Percentiles rank a stretch among this genome's conserved stretches.
phyloP scores from a whole-genome alignment of 805 yeast genomes.

The Yarrowia divulgata region DNA sequence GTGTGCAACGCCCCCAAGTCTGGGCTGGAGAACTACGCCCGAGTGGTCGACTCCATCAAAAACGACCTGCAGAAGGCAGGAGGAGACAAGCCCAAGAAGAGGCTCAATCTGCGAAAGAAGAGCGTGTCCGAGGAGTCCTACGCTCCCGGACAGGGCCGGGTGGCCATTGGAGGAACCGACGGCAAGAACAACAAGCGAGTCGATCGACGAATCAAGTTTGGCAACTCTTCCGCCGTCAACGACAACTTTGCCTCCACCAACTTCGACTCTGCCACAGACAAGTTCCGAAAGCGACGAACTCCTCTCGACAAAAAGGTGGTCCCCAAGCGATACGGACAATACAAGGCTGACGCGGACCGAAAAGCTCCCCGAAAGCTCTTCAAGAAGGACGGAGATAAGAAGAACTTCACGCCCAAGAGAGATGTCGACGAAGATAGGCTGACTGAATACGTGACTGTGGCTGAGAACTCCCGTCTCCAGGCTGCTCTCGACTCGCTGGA shows the following conservation, averaged over 20 bases:
- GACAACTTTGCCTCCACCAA: conserved; percentile 32
- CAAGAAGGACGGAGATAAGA: not conserved
- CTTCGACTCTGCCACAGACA: conserved; percentile 12
- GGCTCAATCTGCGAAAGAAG: conserved; percentile 27
- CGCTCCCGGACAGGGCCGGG: conserved; percentile 28
- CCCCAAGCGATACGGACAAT: conserved; percentile 30
- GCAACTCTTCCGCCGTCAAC: conserved; percentile 7
- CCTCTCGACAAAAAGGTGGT: conserved; percentile 32
- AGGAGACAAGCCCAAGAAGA: conserved; percentile 17
- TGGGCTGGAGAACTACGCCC: conserved; percentile 39
- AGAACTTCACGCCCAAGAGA: not conserved
- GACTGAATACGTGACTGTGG: conserved; percentile 2
- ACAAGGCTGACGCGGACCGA: conserved; percentile 36
- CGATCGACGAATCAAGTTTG: conserved; percentile 20
- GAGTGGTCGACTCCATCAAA: conserved; percentile 37
- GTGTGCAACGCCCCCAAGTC: conserved; percentile 31
- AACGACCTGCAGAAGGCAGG: conserved; percentile 8
- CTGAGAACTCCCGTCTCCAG: conserved; percentile 23
- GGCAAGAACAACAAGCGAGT: conserved; percentile 1
- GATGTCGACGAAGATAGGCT: not conserved
- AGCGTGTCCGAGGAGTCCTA: conserved; percentile 15
- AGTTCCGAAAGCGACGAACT: conserved; percentile 29
- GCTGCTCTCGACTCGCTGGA: conserved; percentile 19
- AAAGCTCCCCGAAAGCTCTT: conserved; percentile 38
- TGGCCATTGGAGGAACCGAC: not conserved